Percentiles rank a stretch among this genome's conserved stretches.
phyloP scores from a whole-genome alignment of 345 rosid genomes.

The Cochlearia excelsa region DNA sequence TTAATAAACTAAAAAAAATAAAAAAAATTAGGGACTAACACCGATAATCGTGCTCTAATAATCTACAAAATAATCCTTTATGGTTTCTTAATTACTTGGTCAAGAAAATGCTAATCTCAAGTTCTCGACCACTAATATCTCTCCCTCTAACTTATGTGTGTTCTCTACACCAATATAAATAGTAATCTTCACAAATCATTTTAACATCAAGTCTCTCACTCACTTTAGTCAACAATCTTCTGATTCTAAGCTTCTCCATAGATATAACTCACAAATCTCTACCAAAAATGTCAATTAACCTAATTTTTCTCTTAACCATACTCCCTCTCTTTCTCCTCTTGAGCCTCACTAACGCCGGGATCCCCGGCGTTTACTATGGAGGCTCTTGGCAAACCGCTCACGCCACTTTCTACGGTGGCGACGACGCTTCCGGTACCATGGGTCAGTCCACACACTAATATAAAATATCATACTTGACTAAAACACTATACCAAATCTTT shows the following conservation, averaged over 20 bases:
- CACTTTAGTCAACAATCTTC: constrained; percentile 8
- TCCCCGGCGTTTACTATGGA: constrained; percentile 54
- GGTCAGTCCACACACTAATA: constrained; percentile 37
- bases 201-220: constrained; percentile 25
- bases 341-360: constrained; percentile 45
- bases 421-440: constrained; percentile 89
- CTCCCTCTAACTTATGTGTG: constrained; percentile 19
- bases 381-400: constrained; percentile 76
- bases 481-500: neutral
- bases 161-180: constrained; percentile 28
- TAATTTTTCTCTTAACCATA: constrained; percentile 11
- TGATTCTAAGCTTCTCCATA: neutral
- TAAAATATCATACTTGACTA: too few relatives aligned
- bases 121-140: neutral
- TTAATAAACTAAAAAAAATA: too few relatives aligned
- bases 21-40: too few relatives aligned
- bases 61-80: too few relatives aligned
- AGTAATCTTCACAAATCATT: constrained; percentile 13
- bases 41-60: too few relatives aligned
- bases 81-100: too few relatives aligned
- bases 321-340: constrained; percentile 34
- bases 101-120: too few relatives aligned
- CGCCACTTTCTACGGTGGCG: constrained; percentile 92
- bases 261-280: constrained; percentile 1
- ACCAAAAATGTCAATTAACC: constrained; percentile 16